Evolutionary conservation across 306 rosid species (phyloP).

Genomic region (Ormosia emarginata): DNA sequence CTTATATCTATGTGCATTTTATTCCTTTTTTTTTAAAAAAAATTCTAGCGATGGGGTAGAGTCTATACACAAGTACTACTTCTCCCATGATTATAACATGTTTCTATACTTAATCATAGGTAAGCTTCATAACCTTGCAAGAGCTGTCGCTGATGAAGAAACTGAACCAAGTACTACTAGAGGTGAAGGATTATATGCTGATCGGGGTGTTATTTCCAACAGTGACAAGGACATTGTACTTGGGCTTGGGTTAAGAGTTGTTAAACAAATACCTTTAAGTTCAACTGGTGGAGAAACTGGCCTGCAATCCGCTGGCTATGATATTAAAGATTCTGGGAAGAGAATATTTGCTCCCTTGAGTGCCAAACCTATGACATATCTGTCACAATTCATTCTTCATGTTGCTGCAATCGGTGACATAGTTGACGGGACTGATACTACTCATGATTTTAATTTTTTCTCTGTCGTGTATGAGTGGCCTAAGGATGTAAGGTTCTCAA

Average conservation of each 20-base stretch:
- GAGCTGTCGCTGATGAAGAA: conserved; percentile 98
- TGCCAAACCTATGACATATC: conserved; percentile 77
- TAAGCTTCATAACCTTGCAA: conserved; percentile 96
- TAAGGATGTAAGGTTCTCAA: conserved; percentile 79
- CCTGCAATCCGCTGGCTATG: conserved; percentile 63
- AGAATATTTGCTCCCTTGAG: conserved; percentile 78
- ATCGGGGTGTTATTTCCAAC: conserved; percentile 54
- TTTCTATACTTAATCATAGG: conserved; percentile 48
- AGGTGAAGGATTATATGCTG: conserved; percentile 70
- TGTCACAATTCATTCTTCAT: conserved; percentile 90
- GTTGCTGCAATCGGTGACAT: conserved; percentile 97
- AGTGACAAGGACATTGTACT: conserved; percentile 66
- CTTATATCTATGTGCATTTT: not conserved
- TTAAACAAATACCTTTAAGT: conserved; percentile 56
- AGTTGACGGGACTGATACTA: conserved; percentile 96
- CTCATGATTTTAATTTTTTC: conserved; percentile 97
- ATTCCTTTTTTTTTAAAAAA: not conserved
- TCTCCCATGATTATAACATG: conserved; percentile 9
- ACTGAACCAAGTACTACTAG: conserved; percentile 56
- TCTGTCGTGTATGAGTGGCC: conserved; percentile 94
- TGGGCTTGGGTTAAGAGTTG: conserved; percentile 86
- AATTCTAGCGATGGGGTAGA: not conserved
- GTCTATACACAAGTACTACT: conserved; percentile 7
- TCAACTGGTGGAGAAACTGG: conserved; percentile 52
- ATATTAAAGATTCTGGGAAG: conserved; percentile 78